Percentiles rank a stretch among this genome's conserved stretches.
These are phyloP conservation scores for Alternaria tenuissima DNA, from an alignment of 2,329 filamentous ascomycete genomes.

Conservation along the genomic window DNA sequence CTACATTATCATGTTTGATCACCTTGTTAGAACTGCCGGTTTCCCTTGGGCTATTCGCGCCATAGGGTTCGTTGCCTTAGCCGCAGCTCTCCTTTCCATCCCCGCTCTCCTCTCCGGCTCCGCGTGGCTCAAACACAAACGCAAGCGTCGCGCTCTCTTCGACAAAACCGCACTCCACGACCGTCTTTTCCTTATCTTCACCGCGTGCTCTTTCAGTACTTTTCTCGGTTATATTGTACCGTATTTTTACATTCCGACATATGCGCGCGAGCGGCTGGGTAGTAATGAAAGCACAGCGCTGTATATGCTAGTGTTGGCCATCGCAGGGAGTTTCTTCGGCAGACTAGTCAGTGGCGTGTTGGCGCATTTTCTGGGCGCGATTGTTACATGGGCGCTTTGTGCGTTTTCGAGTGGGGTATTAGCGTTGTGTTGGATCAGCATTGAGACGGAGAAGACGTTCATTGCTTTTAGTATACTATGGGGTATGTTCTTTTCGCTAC, in stretches of 20 bases:
- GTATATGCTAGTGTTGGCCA: constrained; percentile 44
- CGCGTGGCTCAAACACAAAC: constrained; percentile 33
- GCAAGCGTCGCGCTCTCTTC: constrained; percentile 44
- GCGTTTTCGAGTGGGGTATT: constrained; percentile 39
- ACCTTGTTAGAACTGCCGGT: constrained; percentile 33
- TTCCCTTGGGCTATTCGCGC: constrained; percentile 50
- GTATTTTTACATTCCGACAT: constrained; percentile 51
- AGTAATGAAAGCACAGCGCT: constrained; percentile 39
- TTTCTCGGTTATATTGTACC: constrained; percentile 51
- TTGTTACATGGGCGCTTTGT: constrained; percentile 47
- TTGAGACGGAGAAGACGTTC: constrained; percentile 37
- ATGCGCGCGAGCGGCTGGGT: constrained; percentile 41
- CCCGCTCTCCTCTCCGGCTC: constrained; percentile 47
- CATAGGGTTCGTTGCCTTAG: constrained; percentile 47
- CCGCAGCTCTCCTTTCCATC: constrained; percentile 41
- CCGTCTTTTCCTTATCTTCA: constrained; percentile 47
- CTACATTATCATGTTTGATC: constrained; percentile 50
- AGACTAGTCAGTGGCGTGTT: constrained; percentile 39
- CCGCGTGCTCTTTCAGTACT: constrained; percentile 42
- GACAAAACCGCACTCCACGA: constrained; percentile 46
- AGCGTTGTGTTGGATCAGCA: constrained; percentile 44
- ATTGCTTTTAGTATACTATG: constrained; percentile 49
- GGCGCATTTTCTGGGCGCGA: constrained; percentile 45
- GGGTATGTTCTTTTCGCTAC: constrained; percentile 31
- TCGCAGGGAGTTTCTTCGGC: constrained; percentile 49